These are phyloP conservation scores for Malus hybrid DNA, from an alignment of 331 rosid species.

Conservation along the genomic window DNA sequence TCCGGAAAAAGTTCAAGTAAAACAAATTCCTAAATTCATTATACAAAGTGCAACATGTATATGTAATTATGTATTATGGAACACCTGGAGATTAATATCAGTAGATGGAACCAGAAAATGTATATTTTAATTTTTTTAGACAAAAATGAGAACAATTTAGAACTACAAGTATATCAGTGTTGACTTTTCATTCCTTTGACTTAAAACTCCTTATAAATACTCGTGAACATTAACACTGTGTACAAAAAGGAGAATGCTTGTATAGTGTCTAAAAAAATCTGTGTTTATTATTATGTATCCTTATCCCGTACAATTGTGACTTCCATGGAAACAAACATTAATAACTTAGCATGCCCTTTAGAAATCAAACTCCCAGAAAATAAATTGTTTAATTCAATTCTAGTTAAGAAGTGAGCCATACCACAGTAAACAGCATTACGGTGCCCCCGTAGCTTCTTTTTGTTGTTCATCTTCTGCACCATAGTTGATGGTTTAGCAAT, in stretches of 20 bases:
- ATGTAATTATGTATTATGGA: neutral
- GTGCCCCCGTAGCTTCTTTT: slow-evolving; percentile 80
- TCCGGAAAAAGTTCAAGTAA: neutral
- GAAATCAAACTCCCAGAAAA: slow-evolving; percentile 10
- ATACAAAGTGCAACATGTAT: neutral
- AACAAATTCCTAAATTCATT: neutral
- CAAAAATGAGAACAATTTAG: neutral
- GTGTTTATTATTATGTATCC: slow-evolving; percentile 1
- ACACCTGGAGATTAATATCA: neutral
- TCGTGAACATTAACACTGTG: neutral
- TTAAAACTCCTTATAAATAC: neutral
- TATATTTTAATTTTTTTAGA: neutral
- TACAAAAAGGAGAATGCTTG: slow-evolving; percentile 1
- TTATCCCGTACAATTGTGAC: slow-evolving; percentile 9
- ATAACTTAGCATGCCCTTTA: slow-evolving; percentile 9
- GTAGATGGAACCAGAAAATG: neutral
- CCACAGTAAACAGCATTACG: slow-evolving; percentile 92
- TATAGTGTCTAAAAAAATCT: neutral
- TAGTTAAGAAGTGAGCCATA: slow-evolving; percentile 28
- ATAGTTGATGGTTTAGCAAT: slow-evolving; percentile 83
- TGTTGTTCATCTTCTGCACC: slow-evolving; percentile 83
- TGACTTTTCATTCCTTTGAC: neutral
- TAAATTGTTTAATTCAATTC: slow-evolving; percentile 13
- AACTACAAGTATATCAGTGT: neutral
- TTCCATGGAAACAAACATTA: neutral